Base-by-base conservation (phyloP, 2,329 filamentous ascomycete genomes). In the Akanthomyces dipterigenus region DNA sequence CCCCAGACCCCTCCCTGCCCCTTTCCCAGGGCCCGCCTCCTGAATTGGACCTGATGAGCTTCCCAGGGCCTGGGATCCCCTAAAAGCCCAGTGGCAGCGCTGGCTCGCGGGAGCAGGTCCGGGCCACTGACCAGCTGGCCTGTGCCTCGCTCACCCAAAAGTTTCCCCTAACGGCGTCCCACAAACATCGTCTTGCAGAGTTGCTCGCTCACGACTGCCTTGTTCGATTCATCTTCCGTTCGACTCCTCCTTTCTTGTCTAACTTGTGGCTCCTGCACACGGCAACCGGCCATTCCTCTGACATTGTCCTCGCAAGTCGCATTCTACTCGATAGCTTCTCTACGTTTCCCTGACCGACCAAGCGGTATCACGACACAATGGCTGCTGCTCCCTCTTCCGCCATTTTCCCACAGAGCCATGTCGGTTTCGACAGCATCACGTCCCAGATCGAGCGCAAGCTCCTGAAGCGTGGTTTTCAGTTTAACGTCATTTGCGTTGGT, bases 341-440 rank as follows among this genome's bases (percentile, higher is more conserved):
- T 6, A 16, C 45, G 24, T 59, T 26, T 59, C 56, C 48, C 48
- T 26, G 31, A 36, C 45, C 36, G 34, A 51, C 26, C 53, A 53
- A 51, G n/a, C 48, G 48, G 48, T 43, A 42, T 34, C 46, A 31
- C 56, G 56, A 64, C 63, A 59, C 64, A 70, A 83, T 82, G 79
- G 78, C 79, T 67, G 77, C 79, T 76, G 88, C 89, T 85, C 86
- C 88, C 71, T 75, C 87, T 73, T 80, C 85, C 72, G 86, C 86
- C 72, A 86, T 89, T 76, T 95, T 91, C 79, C 95, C 95, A 73
- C 88, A 95, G 77, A 96, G 89, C 88, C 95, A 98, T 84, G 95
- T 99, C 78, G 95, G 95, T 86, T 99, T 99, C 83, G 95, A 99
- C 83, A 97, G 92, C 83, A 99, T 99, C 84, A 99, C 95, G 71